Evolutionary conservation across 2,329 filamentous ascomycete genomes (phyloP).

Genomic region (Myotisia sp.): DNA sequence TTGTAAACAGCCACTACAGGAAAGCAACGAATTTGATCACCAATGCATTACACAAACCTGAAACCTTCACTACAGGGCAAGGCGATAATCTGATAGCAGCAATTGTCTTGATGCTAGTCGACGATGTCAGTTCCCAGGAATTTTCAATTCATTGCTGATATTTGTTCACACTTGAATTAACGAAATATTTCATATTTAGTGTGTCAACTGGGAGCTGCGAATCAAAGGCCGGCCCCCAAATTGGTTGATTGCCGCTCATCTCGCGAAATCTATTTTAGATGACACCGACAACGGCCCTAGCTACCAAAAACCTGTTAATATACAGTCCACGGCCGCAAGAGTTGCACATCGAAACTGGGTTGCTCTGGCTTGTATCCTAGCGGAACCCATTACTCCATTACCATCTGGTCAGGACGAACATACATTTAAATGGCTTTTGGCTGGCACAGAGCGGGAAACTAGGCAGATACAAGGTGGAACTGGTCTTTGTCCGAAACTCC

Average conservation of each 20-base stretch:
- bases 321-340: neutral
- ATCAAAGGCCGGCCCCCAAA: neutral
- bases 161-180: too few relatives aligned
- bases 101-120: constrained; percentile 2
- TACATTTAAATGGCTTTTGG: constrained; percentile 4
- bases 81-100: constrained; percentile 1
- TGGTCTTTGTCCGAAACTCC: constrained; percentile 9
- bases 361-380: constrained; percentile 3
- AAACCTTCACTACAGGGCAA: neutral
- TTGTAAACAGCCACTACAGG: constrained; percentile 1
- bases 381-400: constrained; percentile 1
- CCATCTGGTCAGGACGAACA: neutral
- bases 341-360: constrained; percentile 1
- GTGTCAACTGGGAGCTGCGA: constrained; percentile 4
- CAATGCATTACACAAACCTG: neutral
- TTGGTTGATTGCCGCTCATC: constrained; percentile 1
- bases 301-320: constrained; percentile 2
- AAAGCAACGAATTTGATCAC: constrained; percentile 1
- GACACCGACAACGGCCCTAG: neutral
- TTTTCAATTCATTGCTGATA: too few relatives aligned
- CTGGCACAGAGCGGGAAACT: constrained; percentile 7
- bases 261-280: constrained; percentile 3
- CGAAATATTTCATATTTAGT: too few relatives aligned
- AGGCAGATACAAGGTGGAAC: constrained; percentile 10
- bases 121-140: constrained; percentile 3